A percentile compares a stretch with the other conserved stretches of the same genome.
Conservation (phyloP, 1,139 yeast genomes). For the Kurtzmaniella quercitrusa region DNA sequence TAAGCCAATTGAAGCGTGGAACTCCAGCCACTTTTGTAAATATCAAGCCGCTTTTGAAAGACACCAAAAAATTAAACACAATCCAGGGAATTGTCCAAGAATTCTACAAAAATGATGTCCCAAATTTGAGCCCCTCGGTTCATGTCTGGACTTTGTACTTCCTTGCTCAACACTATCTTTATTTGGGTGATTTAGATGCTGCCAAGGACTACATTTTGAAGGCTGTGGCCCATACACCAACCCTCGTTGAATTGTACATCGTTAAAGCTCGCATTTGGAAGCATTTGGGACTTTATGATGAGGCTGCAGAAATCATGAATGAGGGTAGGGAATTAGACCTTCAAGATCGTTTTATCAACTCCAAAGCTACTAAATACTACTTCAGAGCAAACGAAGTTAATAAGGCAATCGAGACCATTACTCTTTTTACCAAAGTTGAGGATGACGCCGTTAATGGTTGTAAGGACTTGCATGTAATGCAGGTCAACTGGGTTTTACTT, state of each 20-base stretch:
- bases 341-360: slow-evolving; percentile 88
- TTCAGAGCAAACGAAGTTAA: slow-evolving; percentile 77
- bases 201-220: slow-evolving; percentile 55
- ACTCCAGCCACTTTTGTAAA: slow-evolving; percentile 90
- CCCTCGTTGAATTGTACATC: slow-evolving; percentile 76
- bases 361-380: slow-evolving; percentile 81
- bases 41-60: slow-evolving; percentile 73
- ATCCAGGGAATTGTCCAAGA: slow-evolving; percentile 55
- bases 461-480: slow-evolving; percentile 83
- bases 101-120: slow-evolving; percentile 32
- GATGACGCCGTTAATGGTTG: slow-evolving; percentile 72
- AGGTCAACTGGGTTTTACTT: slow-evolving; percentile 82
- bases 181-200: slow-evolving; percentile 43
- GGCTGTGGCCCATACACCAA: slow-evolving; percentile 75
- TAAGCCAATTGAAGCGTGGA: slow-evolving; percentile 65
- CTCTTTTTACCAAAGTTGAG: slow-evolving; percentile 83
- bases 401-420: slow-evolving; percentile 69
- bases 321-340: slow-evolving; percentile 74
- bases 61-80: slow-evolving; percentile 39
- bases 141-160: slow-evolving; percentile 76
- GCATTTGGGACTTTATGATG: slow-evolving; percentile 55
- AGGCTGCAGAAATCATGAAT: slow-evolving; percentile 66
- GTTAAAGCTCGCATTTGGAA: slow-evolving; percentile 78
- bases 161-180: slow-evolving; percentile 75
- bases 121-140: slow-evolving; percentile 45